Evolutionary conservation across 441 rosid genomes (phyloP).

Genomic region (Gossypium laxum): DNA sequence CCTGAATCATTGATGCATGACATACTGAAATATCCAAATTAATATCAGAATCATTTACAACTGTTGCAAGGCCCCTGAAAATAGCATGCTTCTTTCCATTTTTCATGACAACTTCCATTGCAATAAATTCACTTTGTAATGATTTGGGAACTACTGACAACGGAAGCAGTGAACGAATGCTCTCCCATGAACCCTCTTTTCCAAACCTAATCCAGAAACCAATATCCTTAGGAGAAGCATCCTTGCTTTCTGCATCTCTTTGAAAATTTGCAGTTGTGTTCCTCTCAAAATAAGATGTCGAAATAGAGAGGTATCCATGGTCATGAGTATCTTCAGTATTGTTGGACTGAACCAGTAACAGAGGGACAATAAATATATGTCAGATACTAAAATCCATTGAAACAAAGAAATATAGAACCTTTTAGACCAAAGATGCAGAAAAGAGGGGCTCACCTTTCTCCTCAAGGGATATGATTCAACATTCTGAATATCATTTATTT

Average conservation of each 20-base stretch:
- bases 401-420: background rate
- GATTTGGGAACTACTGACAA: conserved; percentile 68
- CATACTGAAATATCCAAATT: conserved; percentile 59
- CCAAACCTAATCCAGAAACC: conserved; percentile 85
- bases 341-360: conserved; percentile 38
- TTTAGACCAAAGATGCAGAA: background rate
- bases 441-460: conserved; percentile 51
- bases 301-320: conserved; percentile 57
- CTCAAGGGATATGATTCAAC: conserved; percentile 49
- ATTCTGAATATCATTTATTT: conserved; percentile 43
- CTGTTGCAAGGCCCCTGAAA: conserved; percentile 83
- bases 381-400: background rate
- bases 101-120: conserved; percentile 80
- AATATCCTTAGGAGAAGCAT: conserved; percentile 45
- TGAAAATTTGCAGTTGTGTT: conserved; percentile 41
- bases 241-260: conserved; percentile 40
- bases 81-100: conserved; percentile 90
- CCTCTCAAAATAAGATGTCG: conserved; percentile 78
- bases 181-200: conserved; percentile 64
- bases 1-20: conserved; percentile 27
- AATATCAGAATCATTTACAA: conserved; percentile 78
- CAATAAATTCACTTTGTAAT: conserved; percentile 55
- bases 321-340: conserved; percentile 43
- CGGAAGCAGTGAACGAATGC: conserved; percentile 81
- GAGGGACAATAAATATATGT: conserved; percentile 6